Base-by-base conservation (phyloP, 495 filamentous ascomycete species). In the Talaromyces nanjingensis region DNA sequence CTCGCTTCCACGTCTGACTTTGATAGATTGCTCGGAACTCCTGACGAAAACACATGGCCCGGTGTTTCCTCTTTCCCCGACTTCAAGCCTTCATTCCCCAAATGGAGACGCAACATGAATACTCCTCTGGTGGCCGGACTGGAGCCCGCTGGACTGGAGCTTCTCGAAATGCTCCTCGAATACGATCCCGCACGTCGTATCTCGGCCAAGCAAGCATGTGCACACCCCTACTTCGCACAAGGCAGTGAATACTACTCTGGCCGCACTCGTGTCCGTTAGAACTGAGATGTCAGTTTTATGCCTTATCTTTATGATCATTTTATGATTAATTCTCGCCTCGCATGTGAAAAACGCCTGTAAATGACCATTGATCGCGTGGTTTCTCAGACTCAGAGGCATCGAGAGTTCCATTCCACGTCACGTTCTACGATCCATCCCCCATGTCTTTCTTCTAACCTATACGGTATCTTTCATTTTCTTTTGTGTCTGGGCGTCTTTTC, bases 21-120 rank as follows among this genome's bases (percentile, higher is more conserved):
- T 31, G 22, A 47, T 70, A 96, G 94, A 62, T 76, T 96, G 29
- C 86, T 98, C 55, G 96, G 96, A 66, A 99, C 94, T 6, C 94
- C 94, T 3, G 87, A 87, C 49, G 94, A 99, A 70, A 77, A 86
- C 2, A 79, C 86, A 58, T 99, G 94, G 94, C 94, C 94, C 59
- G 96, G 94, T 65, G 96, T 99, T 47, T 96, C 93, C 18, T 92
- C 91, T 18, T 97, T 97, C 79, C 94, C 96, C 53, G 96, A 99
- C 72, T 99, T 92, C 85, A 99, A 99, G 76, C 67, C 90, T 37
- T 93, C 90, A 4, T 99, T 99, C 79, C 94, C 94, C 65, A 96
- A 96, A 79, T 99, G 94, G 94, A 77, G 80, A 49, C 88, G 96
- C 55, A 91, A 93, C 65, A 76, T 81, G 54, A 76, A 79, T 4